Base-by-base conservation (phyloP, 805 yeast genomes). In the Candida pini region DNA sequence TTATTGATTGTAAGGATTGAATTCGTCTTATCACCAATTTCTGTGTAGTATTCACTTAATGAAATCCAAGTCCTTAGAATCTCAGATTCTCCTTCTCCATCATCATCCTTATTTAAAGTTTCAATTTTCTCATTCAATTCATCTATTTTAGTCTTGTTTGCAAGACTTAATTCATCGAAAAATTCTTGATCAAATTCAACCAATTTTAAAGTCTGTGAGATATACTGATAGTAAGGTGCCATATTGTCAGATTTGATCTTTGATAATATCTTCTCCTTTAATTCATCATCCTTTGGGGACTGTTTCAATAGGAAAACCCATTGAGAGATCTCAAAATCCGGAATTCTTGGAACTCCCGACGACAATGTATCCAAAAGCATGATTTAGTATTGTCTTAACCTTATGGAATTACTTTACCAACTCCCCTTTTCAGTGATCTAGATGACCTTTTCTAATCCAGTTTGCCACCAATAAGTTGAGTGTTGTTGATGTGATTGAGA, bases 11-110 rank as follows among this genome's bases (percentile, higher is more conserved):
- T 76, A 22, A 66, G 61, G 27, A 73, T 62, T 6, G 95, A 90
- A 47, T 82, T 80, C 22, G 66, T 62, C 44, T 77, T 73, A 58
- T 90, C 96, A 42, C 96, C 90, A 49, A 88, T 84, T 40, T 69
- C 67, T 9, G 96, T 78, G 59, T 86, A 90, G 61, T 80, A 86
- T 55, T 89, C 95, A 23, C 96, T 97, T 20, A 92, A 73, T 51
- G 78, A 74, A 36, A 78, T 74, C 73, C 87, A 82, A 29, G 80
- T 77, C 42, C 78, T 79, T 7, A 88, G 78, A 25, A 78, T 71
- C 53, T 87, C 96, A 45, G 82, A 62, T 55, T 87, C 96, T 22
- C 95, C 95, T 57, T 89, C 97, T 22, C 95, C 95, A 56, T 89
- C 97, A 41, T 80, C 85, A 38, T 78, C 87, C 38, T 71, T 75